Percentiles rank a stretch among this genome's conserved stretches.
These are phyloP conservation scores for Penicillium cinerascens DNA, from an alignment of 495 filamentous ascomycete genomes.

Conservation along the genomic window DNA sequence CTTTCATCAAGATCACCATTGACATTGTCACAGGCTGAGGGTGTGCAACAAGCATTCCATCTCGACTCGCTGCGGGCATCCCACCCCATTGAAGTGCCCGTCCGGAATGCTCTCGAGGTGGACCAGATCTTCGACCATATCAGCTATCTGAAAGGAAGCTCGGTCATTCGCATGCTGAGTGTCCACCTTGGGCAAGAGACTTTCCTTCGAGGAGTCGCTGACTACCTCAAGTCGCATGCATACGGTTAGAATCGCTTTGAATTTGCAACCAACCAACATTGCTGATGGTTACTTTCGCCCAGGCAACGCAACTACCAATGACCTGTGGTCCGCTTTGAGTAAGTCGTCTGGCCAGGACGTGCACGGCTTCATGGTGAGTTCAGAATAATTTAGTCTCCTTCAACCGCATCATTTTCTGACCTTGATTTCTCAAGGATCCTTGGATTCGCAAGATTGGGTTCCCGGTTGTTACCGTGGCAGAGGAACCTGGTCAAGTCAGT, in stretches of 20 bases:
- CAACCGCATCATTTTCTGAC: constrained; percentile 5
- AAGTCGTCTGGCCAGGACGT: constrained; percentile 88
- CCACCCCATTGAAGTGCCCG: constrained; percentile 92
- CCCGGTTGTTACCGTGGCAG: constrained; percentile 80
- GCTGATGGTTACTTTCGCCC: neutral
- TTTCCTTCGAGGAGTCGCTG: constrained; percentile 83
- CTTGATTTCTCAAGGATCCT: constrained; percentile 49
- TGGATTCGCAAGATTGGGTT: constrained; percentile 97
- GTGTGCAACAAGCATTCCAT: constrained; percentile 83
- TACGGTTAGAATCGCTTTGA: constrained; percentile 49
- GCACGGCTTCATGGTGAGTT: constrained; percentile 70
- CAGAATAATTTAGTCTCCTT: neutral
- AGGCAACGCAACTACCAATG: constrained; percentile 90
- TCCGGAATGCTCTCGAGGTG: constrained; percentile 84
- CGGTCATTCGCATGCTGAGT: constrained; percentile 90
- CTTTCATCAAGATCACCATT: constrained; percentile 20
- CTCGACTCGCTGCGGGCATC: constrained; percentile 86
- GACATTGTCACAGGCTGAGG: constrained; percentile 64
- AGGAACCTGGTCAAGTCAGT: constrained; percentile 75
- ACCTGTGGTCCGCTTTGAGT: constrained; percentile 87
- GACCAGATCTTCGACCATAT: constrained; percentile 97
- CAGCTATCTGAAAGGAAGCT: constrained; percentile 93
- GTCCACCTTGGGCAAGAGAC: constrained; percentile 77
- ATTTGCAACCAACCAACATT: neutral
- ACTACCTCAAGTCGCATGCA: constrained; percentile 81